Conservation (phyloP, 306 rosid genomes). For the Parietaria judaica region DNA sequence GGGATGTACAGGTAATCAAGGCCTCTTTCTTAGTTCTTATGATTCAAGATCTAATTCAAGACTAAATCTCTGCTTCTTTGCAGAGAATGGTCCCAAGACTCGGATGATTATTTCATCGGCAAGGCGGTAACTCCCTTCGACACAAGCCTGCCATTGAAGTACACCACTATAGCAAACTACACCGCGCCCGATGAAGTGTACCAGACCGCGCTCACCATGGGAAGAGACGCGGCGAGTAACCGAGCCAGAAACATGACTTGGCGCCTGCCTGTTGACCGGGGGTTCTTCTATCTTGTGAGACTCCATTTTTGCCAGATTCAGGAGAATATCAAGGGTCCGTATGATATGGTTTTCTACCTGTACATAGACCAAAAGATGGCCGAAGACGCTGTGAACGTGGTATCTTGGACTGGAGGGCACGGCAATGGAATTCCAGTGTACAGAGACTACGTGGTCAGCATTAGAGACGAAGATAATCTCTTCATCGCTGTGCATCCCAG, state of each 20-base stretch:
- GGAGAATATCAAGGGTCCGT: background rate
- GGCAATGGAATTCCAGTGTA: background rate
- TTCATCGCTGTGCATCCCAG: background rate
- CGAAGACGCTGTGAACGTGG: background rate
- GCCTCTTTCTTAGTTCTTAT: no score
- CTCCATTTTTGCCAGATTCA: slow-evolving; percentile 21
- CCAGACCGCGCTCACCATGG: slow-evolving; percentile 4
- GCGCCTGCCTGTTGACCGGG: slow-evolving; percentile 18
- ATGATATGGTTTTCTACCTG: slow-evolving; percentile 6
- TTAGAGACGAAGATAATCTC: background rate
- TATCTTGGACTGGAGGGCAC: background rate
- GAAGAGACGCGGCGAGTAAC: background rate
- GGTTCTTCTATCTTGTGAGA: slow-evolving; percentile 18
- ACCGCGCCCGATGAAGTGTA: slow-evolving; percentile 17
- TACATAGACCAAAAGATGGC: slow-evolving; percentile 26
- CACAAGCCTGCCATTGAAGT: background rate
- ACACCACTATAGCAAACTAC: background rate
- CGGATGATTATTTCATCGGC: no score
- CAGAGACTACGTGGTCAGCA: background rate
- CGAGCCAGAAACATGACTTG: slow-evolving; percentile 14
- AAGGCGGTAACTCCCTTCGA: background rate
- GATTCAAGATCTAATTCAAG: no score
- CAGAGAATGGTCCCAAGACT: background rate
- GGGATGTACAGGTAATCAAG: slow-evolving; percentile 3
- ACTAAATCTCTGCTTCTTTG: no score